Evolutionary conservation across 306 rosid genomes (phyloP), one percentile per base, ranked within the genome.

Genomic region (Cicer judaicum): DNA sequence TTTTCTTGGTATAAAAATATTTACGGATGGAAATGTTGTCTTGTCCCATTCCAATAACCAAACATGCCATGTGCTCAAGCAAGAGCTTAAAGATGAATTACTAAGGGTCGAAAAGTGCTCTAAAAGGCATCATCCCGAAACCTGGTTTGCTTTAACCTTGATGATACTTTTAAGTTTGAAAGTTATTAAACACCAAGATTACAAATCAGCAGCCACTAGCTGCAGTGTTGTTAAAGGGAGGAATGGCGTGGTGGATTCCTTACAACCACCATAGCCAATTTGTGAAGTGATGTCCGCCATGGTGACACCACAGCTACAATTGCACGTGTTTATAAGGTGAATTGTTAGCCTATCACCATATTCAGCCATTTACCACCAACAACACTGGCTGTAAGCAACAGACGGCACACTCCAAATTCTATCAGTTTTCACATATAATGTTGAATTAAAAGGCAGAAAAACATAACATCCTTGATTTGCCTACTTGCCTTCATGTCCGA

Each of bases 141-240:
- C 29, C 10, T 4, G 0, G 21, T 34, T 53, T 8, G 52, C 50
- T 14, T 71, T 52, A 18, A 7, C 14, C 59, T 18, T 54, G 10
- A 64, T 1, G 12, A 48, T 12, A 29, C 24, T 36, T 29, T 24
- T 21, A 61, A 43, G 11, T 68, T 62, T 38, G 15, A 40, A 10
- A 38, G 48, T 10, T 12, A 16, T 21, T 0, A 4, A 55, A 81
- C 70, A 64, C 53, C 29, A 7, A 61, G 6, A 55, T 48, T 15
- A 40, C 36, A 50, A n/a, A 71, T 3, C 41, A 69, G 48, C 12
- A 52, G 36, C 64, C 57, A 80, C 79, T 47, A 12, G 11, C 13
- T 24, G 15, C 34, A 24, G 34, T 24, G 34, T 24, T 24, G 34
- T 24, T 24, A 24, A 24, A 24, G 34, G 34, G 34, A 24, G 34